Percentiles rank a stretch among this genome's conserved stretches.
Conservation (phyloP, 2,329 filamentous ascomycete species). For the Fusarium decemcellulare region DNA sequence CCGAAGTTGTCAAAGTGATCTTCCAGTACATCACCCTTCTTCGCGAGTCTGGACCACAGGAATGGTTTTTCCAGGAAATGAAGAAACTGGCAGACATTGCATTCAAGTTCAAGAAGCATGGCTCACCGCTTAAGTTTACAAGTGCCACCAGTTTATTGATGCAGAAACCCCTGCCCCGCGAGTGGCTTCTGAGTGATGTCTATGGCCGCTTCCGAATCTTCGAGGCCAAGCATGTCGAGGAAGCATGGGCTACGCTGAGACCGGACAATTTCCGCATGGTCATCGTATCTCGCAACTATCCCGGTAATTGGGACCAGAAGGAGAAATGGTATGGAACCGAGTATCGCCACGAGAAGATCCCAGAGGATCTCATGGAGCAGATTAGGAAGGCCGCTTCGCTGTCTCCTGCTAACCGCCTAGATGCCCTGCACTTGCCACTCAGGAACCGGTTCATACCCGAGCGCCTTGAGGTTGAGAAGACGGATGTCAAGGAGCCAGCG, state of each 20-base stretch:
- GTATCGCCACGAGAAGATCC: slow-evolving; percentile 86
- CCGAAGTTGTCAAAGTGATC: slow-evolving; percentile 84
- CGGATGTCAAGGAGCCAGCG: slow-evolving; percentile 82
- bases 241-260: too few species aligned
- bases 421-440: slow-evolving; percentile 87
- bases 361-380: slow-evolving; percentile 79
- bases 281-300: slow-evolving; percentile 86
- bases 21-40: slow-evolving; percentile 94
- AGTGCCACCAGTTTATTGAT: slow-evolving; percentile 88
- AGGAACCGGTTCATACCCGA: slow-evolving; percentile 97
- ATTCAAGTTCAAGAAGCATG: slow-evolving; percentile 96
- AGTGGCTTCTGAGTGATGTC: slow-evolving; percentile 90
- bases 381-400: slow-evolving; percentile 75
- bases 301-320: slow-evolving; percentile 86
- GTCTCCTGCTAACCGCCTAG: slow-evolving; percentile 70
- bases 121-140: too few species aligned
- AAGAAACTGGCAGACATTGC: slow-evolving; percentile 92
- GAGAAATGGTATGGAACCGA: slow-evolving; percentile 99
- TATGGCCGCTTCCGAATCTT: slow-evolving; percentile 84
- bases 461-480: slow-evolving; percentile 94
- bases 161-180: slow-evolving; percentile 90
- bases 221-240: slow-evolving; percentile 80
- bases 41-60: slow-evolving; percentile 81
- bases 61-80: slow-evolving; percentile 96
- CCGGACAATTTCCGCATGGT: slow-evolving; percentile 92